Base-by-base conservation (phyloP, 139 green algal species). In the Asterochloris erici region DNA sequence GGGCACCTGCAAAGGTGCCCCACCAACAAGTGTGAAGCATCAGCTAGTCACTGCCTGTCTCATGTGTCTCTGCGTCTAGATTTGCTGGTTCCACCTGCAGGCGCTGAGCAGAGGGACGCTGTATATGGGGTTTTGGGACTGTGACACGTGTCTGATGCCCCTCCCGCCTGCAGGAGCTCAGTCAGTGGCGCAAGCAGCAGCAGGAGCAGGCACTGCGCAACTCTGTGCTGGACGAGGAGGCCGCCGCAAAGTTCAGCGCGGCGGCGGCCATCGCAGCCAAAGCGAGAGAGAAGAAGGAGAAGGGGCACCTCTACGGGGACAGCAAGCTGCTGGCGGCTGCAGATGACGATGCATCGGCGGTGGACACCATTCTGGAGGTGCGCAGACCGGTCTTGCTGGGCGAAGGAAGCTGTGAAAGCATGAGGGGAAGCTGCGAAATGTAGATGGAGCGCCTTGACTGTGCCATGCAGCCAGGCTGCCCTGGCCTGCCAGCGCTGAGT, bases 171-270 rank as follows among this genome's bases (percentile, higher is more conserved):
- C 77, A 88, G 76, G 90, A 96, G 86, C 87, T 96, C 79, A 90
- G 88, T 63, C 88, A 88, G 81, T 96, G 92, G 91, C 88, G 94
- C 29, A 79, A 74, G 24, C 27, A 80, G 63, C 91, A 93, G 87
- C 87, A 90, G 82, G 82, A 91, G 86, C 90, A 96, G 88, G 91
- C 94, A 47, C 85, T 96, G 69, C 87, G 86, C 74, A 89, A 81
- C 84, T 86, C 90, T 19, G 94, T 97, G 81, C 87, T 98, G 64
- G 94, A 98, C 77, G 87, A 90, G 23, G 90, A 91, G 62, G 83
- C 90, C 12, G 91, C 91, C 12, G 90, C 91, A 23, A 81, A 80
- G 63, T 93, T 93, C 84, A 93, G 88, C 26, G 93, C 91, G 0
- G 91, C 91, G 0, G 88, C 87, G 29, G 89, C 89, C 16, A 47